Percentiles rank a stretch among this genome's conserved stretches.
phyloP scores from a whole-genome alignment of 352 stramenopile genomes.

The Pseudoperonospora humuli region DNA sequence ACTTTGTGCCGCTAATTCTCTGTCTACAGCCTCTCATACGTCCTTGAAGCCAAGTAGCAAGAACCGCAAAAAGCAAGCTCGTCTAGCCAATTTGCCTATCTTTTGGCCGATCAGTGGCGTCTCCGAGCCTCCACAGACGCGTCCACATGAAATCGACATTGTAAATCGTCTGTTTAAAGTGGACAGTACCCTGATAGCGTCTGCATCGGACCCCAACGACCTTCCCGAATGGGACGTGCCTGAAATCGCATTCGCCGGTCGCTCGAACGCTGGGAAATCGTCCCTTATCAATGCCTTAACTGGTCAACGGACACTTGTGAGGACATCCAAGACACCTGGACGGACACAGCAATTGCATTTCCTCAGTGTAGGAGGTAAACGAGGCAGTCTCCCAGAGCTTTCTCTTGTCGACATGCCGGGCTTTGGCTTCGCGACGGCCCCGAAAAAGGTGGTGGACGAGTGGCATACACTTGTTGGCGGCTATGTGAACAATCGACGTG shows the following conservation, averaged over 20 bases:
- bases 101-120: conserved; percentile 57
- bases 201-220: conserved; percentile 40
- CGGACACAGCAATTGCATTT: conserved; percentile 78
- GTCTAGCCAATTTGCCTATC: conserved; percentile 34
- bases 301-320: conserved; percentile 49
- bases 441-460: conserved; percentile 61
- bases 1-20: no score
- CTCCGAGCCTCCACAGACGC: conserved; percentile 35
- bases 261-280: conserved; percentile 86
- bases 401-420: conserved; percentile 82
- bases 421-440: conserved; percentile 77
- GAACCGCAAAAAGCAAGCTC: conserved; percentile 49
- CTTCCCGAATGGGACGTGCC: conserved; percentile 62
- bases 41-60: conserved; percentile 9
- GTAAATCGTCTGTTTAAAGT: conserved; percentile 55
- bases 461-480: conserved; percentile 78
- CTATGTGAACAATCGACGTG: conserved; percentile 58
- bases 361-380: conserved; percentile 70
- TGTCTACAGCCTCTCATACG: conserved; percentile 3
- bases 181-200: conserved; percentile 61
- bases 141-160: conserved; percentile 53
- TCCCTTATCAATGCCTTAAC: conserved; percentile 85
- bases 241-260: conserved; percentile 80
- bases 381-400: conserved; percentile 54
- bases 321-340: conserved; percentile 83